A percentile compares a stretch with the other conserved stretches of the same genome.
Conservation (phyloP, 768 basidiomycete genomes). For the Termitomyces sp. region DNA sequence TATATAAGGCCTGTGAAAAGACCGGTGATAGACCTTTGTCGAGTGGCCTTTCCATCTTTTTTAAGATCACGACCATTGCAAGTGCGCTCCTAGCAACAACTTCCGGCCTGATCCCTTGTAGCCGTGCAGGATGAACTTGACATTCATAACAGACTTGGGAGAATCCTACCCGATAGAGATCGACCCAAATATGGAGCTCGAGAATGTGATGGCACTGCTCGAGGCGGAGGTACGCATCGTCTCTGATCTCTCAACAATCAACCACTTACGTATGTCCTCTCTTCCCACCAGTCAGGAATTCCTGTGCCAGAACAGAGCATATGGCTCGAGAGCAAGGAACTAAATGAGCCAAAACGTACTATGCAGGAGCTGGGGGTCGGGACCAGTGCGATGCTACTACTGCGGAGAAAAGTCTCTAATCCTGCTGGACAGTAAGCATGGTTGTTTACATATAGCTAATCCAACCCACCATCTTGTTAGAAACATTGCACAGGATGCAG, state of each 20-base stretch:
- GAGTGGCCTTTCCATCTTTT: not conserved
- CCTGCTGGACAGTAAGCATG: constrained; percentile 39
- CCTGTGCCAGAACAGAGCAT: constrained; percentile 72
- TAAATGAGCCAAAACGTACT: constrained; percentile 64
- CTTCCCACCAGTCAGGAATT: constrained; percentile 60
- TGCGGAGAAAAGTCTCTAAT: constrained; percentile 57
- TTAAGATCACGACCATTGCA: not conserved
- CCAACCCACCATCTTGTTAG: constrained; percentile 33
- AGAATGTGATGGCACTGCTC: constrained; percentile 90
- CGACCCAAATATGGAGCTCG: constrained; percentile 86
- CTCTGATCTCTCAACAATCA: not conserved
- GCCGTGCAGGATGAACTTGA: constrained; percentile 55
- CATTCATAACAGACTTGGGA: constrained; percentile 68
- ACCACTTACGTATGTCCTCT: not conserved
- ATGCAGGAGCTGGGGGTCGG: constrained; percentile 57
- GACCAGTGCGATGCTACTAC: constrained; percentile 60
- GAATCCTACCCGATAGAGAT: constrained; percentile 73
- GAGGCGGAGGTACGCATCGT: constrained; percentile 79
- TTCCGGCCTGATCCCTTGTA: not conserved
- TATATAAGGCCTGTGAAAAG: constrained; percentile 5
- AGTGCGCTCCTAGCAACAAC: constrained; percentile 4
- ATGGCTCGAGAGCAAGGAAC: constrained; percentile 61
- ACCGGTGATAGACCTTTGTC: constrained; percentile 5
- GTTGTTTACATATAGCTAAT: not conserved
- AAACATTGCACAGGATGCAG: constrained; percentile 73